These are phyloP conservation scores for Emmonsia crescens DNA, from an alignment of 2,329 filamentous ascomycete species.

Conservation along the genomic window DNA sequence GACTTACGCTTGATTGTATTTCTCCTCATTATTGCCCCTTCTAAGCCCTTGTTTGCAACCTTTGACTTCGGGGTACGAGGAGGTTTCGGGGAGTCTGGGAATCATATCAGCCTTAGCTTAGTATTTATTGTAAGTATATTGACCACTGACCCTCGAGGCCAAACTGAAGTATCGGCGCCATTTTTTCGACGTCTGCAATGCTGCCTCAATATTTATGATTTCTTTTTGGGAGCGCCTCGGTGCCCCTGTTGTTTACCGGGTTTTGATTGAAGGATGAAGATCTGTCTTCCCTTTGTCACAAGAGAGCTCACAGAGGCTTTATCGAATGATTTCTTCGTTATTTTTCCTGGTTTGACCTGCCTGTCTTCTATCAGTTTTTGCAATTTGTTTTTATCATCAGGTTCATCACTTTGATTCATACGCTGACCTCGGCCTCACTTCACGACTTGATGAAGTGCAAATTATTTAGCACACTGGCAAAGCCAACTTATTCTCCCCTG, in stretches of 20 bases:
- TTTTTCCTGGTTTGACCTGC: no score
- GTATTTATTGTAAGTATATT: neutral
- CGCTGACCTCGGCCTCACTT: no score
- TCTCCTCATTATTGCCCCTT: neutral
- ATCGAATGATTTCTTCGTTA: no score
- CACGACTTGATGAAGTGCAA: neutral
- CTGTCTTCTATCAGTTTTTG: no score
- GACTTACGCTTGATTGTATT: slow-evolving; percentile 3
- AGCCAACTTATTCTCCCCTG: neutral
- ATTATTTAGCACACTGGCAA: neutral
- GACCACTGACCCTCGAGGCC: neutral
- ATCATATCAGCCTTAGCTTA: neutral
- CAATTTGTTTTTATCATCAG: no score
- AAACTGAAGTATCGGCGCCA: neutral
- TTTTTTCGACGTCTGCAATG: no score
- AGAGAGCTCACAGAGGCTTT: no score
- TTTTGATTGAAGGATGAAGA: neutral
- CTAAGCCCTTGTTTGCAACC: neutral
- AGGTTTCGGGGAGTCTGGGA: neutral
- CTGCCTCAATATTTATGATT: no score
- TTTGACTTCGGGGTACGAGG: neutral
- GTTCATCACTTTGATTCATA: no score
- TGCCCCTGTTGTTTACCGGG: no score
- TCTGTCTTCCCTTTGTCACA: no score
- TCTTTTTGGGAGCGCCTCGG: no score